Conservation (phyloP, 2,329 filamentous ascomycete species). For the Sclerotinia spermophila region DNA sequence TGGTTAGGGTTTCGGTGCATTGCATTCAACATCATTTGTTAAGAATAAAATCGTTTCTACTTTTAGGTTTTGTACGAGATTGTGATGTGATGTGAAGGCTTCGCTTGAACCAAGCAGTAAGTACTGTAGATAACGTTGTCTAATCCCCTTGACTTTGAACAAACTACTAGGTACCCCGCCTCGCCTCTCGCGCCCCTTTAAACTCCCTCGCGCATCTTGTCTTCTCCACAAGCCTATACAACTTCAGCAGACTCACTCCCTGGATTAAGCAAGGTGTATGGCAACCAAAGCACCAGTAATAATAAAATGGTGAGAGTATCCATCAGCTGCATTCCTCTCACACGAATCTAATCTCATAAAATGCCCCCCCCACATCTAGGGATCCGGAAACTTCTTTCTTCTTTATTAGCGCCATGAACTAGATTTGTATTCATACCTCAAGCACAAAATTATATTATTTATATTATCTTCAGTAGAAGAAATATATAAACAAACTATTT, state of each 20-base stretch:
- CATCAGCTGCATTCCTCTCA: too few relatives aligned
- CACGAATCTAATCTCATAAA: too few relatives aligned
- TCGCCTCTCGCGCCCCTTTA: too few relatives aligned
- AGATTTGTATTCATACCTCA: neutral
- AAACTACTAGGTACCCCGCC: too few relatives aligned
- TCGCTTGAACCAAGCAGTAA: neutral
- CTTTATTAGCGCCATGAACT: too few relatives aligned
- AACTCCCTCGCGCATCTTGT: neutral
- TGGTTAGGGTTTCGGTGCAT: neutral
- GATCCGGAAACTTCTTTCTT: too few relatives aligned
- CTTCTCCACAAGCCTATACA: fast-evolving
- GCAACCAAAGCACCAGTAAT: too few relatives aligned
- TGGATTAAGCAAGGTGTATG: too few relatives aligned
- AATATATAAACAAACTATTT: neutral
- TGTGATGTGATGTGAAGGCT: neutral
- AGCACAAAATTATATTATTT: neutral
- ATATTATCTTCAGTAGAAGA: neutral
- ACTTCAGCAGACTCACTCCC: too few relatives aligned
- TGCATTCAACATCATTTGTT: neutral
- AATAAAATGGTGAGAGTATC: too few relatives aligned
- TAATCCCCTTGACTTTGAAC: too few relatives aligned
- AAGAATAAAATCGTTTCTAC: neutral
- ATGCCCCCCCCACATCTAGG: too few relatives aligned
- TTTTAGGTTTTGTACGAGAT: neutral
- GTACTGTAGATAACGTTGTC: neutral